Evolutionary conservation across 805 yeast species (phyloP), one percentile per base, ranked within the genome.

Genomic region (Pichia insulana): DNA sequence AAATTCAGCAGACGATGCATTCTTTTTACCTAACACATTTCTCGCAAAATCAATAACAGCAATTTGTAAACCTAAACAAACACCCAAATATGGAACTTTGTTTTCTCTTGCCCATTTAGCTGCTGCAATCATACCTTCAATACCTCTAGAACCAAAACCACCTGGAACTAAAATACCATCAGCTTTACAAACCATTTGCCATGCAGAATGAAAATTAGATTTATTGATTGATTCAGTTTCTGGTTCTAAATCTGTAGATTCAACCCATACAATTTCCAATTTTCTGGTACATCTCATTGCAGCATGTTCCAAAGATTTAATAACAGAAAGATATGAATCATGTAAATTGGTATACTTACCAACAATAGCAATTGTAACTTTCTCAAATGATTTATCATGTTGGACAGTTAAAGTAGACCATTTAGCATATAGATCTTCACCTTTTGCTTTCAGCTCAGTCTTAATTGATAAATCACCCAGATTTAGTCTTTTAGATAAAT

Each of bases 21-120:
- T 73, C 45, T 70, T 63, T 49, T 75, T 61, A 34, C 88, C 88
- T 48, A 89, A 65, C 27, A 84, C 83, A 58, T 78, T 74, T 65
- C 97, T 80, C 40, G 80, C 87, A 61, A 80, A 88, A 63, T 92
- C 98, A 57, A 92, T 88, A 33, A 89, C 95, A 5, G 97, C 98
- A 58, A 92, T 77, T 70, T 92, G 99, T 69, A 92, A 78, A 48
- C 99, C 99, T 44, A 92, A 75, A 68, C 99, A 92, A 49, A 92
- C 94, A 63, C 99, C 99, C 58, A 92, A 73, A 66, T 82, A 92
- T 39, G 99, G 99, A 45, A 87, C 76, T 57, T 82, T 76, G 69
- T 87, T 87, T 64, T 83, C 95, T 69, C 99, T 81, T n/a, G 98
- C 98, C 83, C 94, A 92, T 64, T 85, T 83, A 42, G 97, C 95